A percentile compares a stretch with the other conserved stretches of the same genome.
Conservation (phyloP, 805 yeast genomes). For the Metschnikowia baotianmanensis region DNA sequence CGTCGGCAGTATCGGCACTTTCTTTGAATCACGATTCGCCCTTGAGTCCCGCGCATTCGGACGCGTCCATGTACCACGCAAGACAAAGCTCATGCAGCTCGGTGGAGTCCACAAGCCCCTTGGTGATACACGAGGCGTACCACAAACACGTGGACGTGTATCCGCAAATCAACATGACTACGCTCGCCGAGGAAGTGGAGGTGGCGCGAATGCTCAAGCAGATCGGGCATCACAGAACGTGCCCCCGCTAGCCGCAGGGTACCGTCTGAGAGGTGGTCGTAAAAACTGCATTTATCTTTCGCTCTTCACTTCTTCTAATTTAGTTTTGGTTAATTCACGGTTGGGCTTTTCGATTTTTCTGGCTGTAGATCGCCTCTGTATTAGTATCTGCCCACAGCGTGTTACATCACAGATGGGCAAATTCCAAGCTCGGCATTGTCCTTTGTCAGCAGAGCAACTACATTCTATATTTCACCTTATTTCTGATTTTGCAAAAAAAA, state of each 20-base stretch:
- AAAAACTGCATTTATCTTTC: background rate
- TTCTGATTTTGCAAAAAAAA: no score
- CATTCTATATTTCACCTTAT: no score
- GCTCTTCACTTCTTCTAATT: background rate
- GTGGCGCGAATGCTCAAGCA: conserved; percentile 16
- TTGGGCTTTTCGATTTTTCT: conserved; percentile 5
- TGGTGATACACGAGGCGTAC: conserved; percentile 1
- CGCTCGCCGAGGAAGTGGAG: conserved; percentile 17
- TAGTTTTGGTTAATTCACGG: conserved; percentile 7
- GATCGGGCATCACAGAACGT: conserved; percentile 9
- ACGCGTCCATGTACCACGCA: conserved; percentile 15
- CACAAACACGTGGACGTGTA: conserved; percentile 7
- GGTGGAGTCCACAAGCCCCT: conserved; percentile 18
- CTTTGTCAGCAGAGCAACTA: no score
- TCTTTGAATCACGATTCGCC: conserved; percentile 16
- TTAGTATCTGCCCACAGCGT: background rate
- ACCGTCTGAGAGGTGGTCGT: no score
- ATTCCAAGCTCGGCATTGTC: no score
- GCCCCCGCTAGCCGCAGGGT: background rate
- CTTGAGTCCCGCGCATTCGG: conserved; percentile 7
- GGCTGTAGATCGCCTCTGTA: background rate
- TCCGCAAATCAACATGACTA: conserved; percentile 17
- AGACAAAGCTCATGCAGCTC: conserved; percentile 24
- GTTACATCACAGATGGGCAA: no score
- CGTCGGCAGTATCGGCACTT: conserved; percentile 17